A percentile compares a stretch with the other conserved stretches of the same genome.
Evolutionary conservation across 139 green algal genomes (phyloP).

Genomic region (Micractinium sp.): DNA sequence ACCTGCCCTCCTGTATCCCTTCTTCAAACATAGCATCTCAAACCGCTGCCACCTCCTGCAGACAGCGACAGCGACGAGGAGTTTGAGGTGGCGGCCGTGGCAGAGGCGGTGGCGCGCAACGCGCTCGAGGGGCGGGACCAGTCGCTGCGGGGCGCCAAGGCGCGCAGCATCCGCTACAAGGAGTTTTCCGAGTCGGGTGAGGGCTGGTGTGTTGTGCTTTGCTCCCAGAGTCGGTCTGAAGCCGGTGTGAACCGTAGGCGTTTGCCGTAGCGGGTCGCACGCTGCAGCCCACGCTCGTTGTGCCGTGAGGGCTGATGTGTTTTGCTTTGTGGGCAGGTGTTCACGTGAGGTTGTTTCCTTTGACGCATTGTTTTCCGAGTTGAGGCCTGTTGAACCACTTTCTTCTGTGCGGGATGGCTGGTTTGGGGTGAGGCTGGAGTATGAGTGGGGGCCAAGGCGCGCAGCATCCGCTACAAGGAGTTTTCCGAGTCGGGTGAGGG

Average conservation of each 20-base stretch:
- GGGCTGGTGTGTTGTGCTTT: no score
- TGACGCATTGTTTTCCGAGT: no score
- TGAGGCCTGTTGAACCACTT: no score
- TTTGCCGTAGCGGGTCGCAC: no score
- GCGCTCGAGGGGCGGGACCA: conserved; percentile 23
- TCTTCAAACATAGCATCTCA: no score
- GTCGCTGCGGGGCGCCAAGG: conserved; percentile 11
- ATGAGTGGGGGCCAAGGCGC: conserved; percentile 10
- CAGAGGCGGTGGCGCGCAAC: conserved; percentile 15
- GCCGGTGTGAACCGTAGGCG: no score
- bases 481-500: conserved; percentile 25
- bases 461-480: conserved; percentile 37
- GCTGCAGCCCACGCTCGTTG: background rate
- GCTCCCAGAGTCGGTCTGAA: no score
- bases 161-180: conserved; percentile 28
- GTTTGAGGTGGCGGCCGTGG: background rate
- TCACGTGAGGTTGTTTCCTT: no score
- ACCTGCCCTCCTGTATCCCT: background rate
- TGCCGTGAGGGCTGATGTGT: no score
- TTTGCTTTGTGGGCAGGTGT: background rate
- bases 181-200: conserved; percentile 36
- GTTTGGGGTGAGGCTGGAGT: no score
- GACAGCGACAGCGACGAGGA: conserved; percentile 37
- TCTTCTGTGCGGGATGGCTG: no score
- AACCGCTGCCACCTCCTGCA: background rate